These are phyloP conservation scores for Camellia sinensis DNA, from an alignment of 148 eudicot species.

Conservation along the genomic window DNA sequence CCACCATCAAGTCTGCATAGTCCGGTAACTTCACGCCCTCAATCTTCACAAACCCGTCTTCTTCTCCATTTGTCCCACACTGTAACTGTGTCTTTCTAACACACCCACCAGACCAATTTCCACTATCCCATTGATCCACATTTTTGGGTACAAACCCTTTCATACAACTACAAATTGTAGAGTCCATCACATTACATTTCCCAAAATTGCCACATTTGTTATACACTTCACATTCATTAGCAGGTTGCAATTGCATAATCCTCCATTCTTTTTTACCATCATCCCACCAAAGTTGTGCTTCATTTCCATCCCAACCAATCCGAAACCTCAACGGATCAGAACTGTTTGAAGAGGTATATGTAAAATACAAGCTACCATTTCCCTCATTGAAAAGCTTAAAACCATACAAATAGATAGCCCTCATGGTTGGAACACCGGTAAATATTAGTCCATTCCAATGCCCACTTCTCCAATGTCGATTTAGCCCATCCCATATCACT, in stretches of 20 bases:
- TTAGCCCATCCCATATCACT: constrained; percentile 41
- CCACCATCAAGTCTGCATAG: constrained; percentile 31
- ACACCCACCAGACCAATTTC: constrained; percentile 57
- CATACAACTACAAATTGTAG: constrained; percentile 36
- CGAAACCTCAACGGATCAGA: constrained; percentile 24
- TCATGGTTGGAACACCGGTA: constrained; percentile 48
- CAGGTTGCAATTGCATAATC: constrained; percentile 28
- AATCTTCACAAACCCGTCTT: constrained; percentile 40
- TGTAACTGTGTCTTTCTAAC: constrained; percentile 33
- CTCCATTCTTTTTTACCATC: constrained; percentile 22
- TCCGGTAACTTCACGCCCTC: constrained; percentile 55
- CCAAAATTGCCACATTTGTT: constrained; percentile 41
- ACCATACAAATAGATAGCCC: constrained; percentile 37
- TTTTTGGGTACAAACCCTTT: constrained; percentile 44
- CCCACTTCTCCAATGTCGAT: constrained; percentile 59
- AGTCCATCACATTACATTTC: constrained; percentile 17
- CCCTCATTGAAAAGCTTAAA: constrained; percentile 35
- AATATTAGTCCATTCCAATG: constrained; percentile 48
- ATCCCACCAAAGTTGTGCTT: constrained; percentile 19
- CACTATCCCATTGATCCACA: constrained; percentile 29
- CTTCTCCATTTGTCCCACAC: constrained; percentile 30
- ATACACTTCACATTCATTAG: constrained; percentile 28
- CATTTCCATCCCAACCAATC: constrained; percentile 29
- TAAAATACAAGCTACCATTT: constrained; percentile 31
- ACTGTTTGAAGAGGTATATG: constrained; percentile 27